Evolutionary conservation across 2,329 filamentous ascomycete species (phyloP).

Genomic region (Claviceps fusiformis): DNA sequence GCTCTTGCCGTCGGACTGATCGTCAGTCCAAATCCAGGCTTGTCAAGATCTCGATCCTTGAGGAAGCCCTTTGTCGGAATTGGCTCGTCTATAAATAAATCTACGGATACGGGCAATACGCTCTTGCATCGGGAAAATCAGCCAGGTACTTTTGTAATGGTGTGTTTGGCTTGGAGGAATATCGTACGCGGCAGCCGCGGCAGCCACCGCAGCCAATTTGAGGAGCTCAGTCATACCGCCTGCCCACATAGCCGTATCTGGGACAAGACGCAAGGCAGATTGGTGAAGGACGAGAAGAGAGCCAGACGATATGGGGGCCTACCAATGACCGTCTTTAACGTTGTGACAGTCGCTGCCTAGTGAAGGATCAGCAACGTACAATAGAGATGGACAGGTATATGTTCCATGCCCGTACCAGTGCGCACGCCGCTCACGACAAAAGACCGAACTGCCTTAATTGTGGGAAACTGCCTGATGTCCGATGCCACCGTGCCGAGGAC

Average conservation of each 20-base stretch:
- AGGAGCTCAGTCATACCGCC: constrained; percentile 86
- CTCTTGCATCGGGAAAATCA: constrained; percentile 81
- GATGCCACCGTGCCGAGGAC: neutral
- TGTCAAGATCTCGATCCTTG: constrained; percentile 66
- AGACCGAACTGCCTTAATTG: constrained; percentile 61
- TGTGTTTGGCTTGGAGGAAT: constrained; percentile 86
- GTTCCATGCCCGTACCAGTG: constrained; percentile 13
- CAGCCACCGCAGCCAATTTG: constrained; percentile 60
- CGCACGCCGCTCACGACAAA: constrained; percentile 43
- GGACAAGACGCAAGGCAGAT: neutral
- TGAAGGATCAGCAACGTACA: neutral
- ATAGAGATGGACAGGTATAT: neutral
- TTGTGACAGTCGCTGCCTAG: constrained; percentile 81
- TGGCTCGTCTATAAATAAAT: constrained; percentile 81
- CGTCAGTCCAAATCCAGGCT: constrained; percentile 81
- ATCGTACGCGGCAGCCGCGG: constrained; percentile 84
- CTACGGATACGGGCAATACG: constrained; percentile 82
- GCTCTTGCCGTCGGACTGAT: constrained; percentile 60
- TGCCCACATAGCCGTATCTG: constrained; percentile 61
- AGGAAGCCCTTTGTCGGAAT: constrained; percentile 75
- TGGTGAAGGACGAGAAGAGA: neutral
- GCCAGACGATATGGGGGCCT: constrained; percentile 12
- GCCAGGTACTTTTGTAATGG: constrained; percentile 95
- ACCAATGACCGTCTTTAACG: constrained; percentile 62
- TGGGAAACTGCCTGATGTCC: constrained; percentile 46